Conservation (phyloP, 345 rosid species). For the Sonneratia alba region DNA sequence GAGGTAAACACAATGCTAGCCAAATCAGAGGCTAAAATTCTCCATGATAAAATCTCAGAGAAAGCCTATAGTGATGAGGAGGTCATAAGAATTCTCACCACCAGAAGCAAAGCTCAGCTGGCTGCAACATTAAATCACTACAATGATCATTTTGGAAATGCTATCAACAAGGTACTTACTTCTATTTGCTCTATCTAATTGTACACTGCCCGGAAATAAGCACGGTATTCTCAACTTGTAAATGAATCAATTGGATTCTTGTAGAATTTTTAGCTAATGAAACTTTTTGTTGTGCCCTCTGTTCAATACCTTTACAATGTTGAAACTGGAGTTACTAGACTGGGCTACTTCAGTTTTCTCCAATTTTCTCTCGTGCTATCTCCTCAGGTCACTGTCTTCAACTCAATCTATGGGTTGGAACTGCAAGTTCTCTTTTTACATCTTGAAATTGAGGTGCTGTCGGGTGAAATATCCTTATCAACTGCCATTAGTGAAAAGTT, state of each 20-base stretch:
- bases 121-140: constrained; percentile 70
- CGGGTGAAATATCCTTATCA: neutral
- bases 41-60: constrained; percentile 60
- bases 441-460: neutral
- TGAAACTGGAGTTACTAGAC: neutral
- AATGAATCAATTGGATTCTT: neutral
- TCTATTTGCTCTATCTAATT: neutral
- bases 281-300: neutral
- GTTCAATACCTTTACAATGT: neutral
- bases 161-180: constrained; percentile 59
- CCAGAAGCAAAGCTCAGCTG: constrained; percentile 80
- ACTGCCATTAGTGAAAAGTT: neutral
- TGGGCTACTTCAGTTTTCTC: neutral
- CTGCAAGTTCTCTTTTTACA: neutral
- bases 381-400: neutral
- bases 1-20: constrained; percentile 66
- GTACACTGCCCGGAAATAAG: neutral
- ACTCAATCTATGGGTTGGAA: neutral
- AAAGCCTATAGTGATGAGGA: constrained; percentile 72
- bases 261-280: neutral
- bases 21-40: constrained; percentile 71
- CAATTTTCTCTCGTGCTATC: neutral
- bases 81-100: constrained; percentile 64
- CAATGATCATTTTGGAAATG: constrained; percentile 52
- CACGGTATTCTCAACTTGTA: too few species aligned